phyloP scores from a whole-genome alignment of 306 rosid genomes.

The Casuarina cunninghamiana region DNA sequence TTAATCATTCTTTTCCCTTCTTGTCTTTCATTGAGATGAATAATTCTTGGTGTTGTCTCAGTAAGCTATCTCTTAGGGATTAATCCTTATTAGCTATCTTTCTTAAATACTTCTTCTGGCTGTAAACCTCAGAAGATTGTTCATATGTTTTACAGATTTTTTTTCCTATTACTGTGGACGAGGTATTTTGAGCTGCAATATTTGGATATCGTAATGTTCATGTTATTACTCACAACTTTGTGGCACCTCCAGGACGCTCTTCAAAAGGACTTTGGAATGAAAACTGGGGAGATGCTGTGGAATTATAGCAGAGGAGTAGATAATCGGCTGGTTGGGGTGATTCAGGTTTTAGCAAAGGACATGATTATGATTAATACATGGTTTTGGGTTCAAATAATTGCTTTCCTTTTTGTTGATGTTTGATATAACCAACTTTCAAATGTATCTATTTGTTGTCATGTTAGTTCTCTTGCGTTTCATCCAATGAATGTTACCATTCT shows the following conservation, averaged over 20 bases:
- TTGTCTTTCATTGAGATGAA: background rate
- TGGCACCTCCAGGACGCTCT: conserved; percentile 63
- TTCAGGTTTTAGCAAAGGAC: conserved; percentile 62
- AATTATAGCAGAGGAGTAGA: conserved; percentile 85
- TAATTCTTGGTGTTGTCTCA: background rate
- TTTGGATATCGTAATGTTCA: conserved; percentile 25
- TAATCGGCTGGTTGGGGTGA: conserved; percentile 71
- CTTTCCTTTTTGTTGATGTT: background rate
- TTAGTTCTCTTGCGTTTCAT: background rate
- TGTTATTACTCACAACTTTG: conserved; percentile 14
- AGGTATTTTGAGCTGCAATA: background rate
- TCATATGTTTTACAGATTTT: conserved; percentile 1
- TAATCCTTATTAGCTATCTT: background rate
- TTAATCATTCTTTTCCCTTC: background rate
- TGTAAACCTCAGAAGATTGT: background rate
- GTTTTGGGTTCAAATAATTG: conserved; percentile 13
- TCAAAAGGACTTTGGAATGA: conserved; percentile 79
- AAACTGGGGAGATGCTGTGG: conserved; percentile 94
- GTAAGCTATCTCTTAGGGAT: background rate
- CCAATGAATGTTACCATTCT: background rate
- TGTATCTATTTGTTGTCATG: background rate
- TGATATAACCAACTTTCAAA: conserved; percentile 1
- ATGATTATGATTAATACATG: conserved; percentile 21
- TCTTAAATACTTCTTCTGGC: background rate
- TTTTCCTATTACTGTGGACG: background rate